A percentile compares a stretch with the other conserved stretches of the same genome.
phyloP scores from a whole-genome alignment of 176 grass and related monocot genomes.

The Oryza rufipogon region DNA sequence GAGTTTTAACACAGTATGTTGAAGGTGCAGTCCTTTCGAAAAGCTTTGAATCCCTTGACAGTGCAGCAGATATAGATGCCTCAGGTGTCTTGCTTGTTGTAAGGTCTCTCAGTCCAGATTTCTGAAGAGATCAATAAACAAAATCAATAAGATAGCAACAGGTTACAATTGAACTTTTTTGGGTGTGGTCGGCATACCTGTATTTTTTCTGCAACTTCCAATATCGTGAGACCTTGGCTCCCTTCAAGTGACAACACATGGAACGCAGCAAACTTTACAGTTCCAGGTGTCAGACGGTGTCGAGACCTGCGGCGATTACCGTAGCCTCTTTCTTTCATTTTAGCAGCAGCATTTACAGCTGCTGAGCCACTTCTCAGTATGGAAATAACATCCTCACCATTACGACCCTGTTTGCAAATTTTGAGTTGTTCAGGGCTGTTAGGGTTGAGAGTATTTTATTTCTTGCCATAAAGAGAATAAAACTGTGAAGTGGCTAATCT shows the following conservation, averaged over 20 bases:
- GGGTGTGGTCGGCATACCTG: constrained; percentile 59
- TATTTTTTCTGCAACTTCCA: constrained; percentile 97
- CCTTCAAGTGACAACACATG: constrained; percentile 98
- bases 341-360: constrained; percentile 77
- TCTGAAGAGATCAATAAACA: constrained; percentile 54
- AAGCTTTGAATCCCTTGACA: constrained; percentile 89
- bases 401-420: constrained; percentile 57
- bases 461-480: constrained; percentile 22
- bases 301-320: constrained; percentile 68
- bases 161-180: background rate
- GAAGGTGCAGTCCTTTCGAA: constrained; percentile 96
- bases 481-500: background rate
- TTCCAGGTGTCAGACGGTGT: constrained; percentile 92
- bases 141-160: constrained; percentile 27
- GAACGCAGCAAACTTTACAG: constrained; percentile 98
- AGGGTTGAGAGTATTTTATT: background rate
- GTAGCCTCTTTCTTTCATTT: constrained; percentile 91
- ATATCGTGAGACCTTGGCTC: constrained; percentile 77
- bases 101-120: constrained; percentile 93
- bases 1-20: constrained; percentile 87
- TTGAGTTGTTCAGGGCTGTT: background rate
- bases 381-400: constrained; percentile 68
- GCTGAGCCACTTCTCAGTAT: constrained; percentile 78
- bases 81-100: constrained; percentile 99
- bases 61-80: constrained; percentile 94